These are phyloP conservation scores for Pistacia atlantica DNA, from an alignment of 345 rosid genomes.

Conservation along the genomic window DNA sequence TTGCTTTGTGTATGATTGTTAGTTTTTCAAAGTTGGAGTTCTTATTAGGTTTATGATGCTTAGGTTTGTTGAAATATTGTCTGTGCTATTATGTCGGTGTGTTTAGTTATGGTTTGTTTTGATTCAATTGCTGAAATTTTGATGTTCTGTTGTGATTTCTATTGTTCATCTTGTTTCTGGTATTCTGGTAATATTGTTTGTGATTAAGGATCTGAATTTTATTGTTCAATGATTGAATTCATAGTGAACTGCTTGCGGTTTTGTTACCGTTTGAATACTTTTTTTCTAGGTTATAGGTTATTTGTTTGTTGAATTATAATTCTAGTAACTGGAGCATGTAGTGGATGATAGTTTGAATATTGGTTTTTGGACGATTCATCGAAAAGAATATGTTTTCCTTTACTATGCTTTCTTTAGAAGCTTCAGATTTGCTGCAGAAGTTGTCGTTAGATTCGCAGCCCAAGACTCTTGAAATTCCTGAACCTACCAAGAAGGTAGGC, in stretches of 20 bases:
- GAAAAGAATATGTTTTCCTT: constrained; percentile 39
- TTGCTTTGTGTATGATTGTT: neutral
- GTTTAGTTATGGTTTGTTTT: neutral
- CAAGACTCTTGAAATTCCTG: constrained; percentile 67
- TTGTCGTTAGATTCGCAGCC: constrained; percentile 67
- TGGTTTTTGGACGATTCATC: neutral
- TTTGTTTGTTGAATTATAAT: neutral
- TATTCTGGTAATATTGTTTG: neutral
- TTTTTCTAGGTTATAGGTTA: neutral
- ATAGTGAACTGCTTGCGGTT: neutral
- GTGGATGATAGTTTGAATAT: neutral
- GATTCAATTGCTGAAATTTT: neutral
- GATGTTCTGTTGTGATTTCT: neutral
- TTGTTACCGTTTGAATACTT: neutral
- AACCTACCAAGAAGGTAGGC: constrained; percentile 69
- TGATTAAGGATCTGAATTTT: neutral
- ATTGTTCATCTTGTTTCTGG: neutral
- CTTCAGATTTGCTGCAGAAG: constrained; percentile 82
- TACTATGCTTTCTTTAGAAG: constrained; percentile 52
- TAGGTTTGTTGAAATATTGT: neutral
- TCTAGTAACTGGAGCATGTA: constrained; percentile 8
- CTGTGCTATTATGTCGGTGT: neutral
- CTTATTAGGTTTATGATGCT: neutral
- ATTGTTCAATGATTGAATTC: constrained; percentile 4
- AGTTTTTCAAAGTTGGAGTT: neutral